Evolutionary conservation across 176 grass and related monocot species (phyloP), one percentile per base, ranked within the genome.

Genomic region (Puya raimondii): DNA sequence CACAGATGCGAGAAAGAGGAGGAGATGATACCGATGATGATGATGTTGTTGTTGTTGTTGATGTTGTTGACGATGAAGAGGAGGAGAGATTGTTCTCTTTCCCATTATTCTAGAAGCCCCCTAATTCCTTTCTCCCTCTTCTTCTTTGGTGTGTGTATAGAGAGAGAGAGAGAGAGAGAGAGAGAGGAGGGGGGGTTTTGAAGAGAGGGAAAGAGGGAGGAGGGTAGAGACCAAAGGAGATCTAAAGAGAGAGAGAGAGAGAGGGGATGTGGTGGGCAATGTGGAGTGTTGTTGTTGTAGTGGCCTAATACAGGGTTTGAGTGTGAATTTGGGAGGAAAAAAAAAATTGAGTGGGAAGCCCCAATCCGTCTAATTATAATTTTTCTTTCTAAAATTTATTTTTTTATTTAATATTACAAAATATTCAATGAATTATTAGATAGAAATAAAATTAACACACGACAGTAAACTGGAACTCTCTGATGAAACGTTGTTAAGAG

Each of bases 191-290:
- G 53, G 2, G 53, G 12, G 3, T n/a, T n/a, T n/a, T n/a, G n/a
- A n/a, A 61, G 56, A 61, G 56, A n/a, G 53, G 22, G n/a, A 59
- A n/a, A 59, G 56, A 21, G 56, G 10, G n/a, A 4, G 1, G n/a
- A 6, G n/a, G n/a, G n/a, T n/a, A n/a, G n/a, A n/a, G n/a, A n/a
- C n/a, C n/a, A n/a, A n/a, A n/a, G n/a, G n/a, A n/a, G n/a, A n/a
- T n/a, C n/a, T n/a, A n/a, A n/a, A n/a, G n/a, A 61, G 56, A 61
- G 56, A n/a, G 53, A 59, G n/a, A 59, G 56, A 59, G 56, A 21
- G 56, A 21, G n/a, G 15, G 1, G n/a, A 6, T 57, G 14, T 13
- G 4, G 53, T 57, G 3, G 52, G 0, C 14, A 13, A 13, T 58
- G 53, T 18, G 51, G 10, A 12, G 51, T 9, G 51, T 53, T 53